These are phyloP conservation scores for Rhodomyrtus tomentosa DNA, from an alignment of 345 rosid genomes.

Conservation along the genomic window DNA sequence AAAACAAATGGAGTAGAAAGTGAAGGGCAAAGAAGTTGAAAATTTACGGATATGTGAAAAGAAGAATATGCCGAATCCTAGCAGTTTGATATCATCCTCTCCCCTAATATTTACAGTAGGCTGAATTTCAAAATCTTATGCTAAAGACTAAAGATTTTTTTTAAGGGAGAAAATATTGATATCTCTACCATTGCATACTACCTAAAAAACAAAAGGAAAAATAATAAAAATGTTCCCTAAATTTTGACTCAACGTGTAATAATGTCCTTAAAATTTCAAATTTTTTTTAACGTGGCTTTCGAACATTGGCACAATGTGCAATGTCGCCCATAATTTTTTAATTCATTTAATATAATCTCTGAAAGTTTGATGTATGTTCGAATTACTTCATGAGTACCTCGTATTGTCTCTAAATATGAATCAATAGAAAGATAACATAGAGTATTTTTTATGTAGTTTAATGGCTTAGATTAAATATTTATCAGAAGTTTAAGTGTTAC, in stretches of 20 bases:
- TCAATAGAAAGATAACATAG: not conserved
- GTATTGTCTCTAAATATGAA: rapidly evolving
- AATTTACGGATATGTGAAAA: too few species aligned
- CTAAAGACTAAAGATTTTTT: rapidly evolving
- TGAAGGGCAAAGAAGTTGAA: not conserved
- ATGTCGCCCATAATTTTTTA: too few species aligned
- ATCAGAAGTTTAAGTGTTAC: too few species aligned
- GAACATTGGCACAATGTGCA: too few species aligned
- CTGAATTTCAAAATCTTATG: not conserved
- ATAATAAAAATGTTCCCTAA: rapidly evolving
- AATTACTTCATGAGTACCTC: too few species aligned
- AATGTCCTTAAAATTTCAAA: rapidly evolving
- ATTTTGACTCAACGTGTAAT: not conserved
- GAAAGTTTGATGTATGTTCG: too few species aligned
- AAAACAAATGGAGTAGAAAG: not conserved
- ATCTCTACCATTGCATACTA: not conserved
- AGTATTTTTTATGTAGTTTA: not conserved
- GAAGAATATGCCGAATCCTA: too few species aligned
- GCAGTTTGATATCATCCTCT: not conserved
- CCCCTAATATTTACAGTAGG: not conserved
- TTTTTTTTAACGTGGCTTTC: too few species aligned
- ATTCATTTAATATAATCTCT: too few species aligned
- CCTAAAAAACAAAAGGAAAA: not conserved
- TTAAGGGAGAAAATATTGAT: not conserved
- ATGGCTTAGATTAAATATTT: too few species aligned